phyloP scores from a whole-genome alignment of 129 eudicot species.

The Erigeron canadensis region DNA sequence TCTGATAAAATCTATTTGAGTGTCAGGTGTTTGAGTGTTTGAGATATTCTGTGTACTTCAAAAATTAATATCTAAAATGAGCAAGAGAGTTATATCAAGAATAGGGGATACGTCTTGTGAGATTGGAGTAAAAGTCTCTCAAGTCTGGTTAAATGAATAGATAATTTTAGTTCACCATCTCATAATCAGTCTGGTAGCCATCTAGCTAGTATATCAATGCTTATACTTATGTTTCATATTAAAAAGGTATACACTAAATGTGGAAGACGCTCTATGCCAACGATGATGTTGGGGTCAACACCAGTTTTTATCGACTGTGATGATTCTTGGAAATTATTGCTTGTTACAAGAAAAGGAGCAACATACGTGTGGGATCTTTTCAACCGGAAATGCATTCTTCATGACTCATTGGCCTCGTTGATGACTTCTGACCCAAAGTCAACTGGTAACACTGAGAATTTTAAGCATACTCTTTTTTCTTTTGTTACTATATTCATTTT shows the following conservation, averaged over 20 bases:
- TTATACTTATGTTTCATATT: constrained; percentile 10
- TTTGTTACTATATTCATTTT: not conserved
- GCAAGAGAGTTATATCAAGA: too few relatives aligned
- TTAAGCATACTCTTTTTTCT: constrained; percentile 22
- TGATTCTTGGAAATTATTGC: constrained; percentile 87
- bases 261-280: constrained; percentile 94
- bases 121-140: too few relatives aligned
- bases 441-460: constrained; percentile 39
- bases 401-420: constrained; percentile 79
- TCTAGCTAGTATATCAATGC: too few relatives aligned
- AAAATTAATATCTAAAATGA: too few relatives aligned
- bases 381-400: constrained; percentile 75
- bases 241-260: constrained; percentile 88
- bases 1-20: too few relatives aligned
- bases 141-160: too few relatives aligned
- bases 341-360: constrained; percentile 83
- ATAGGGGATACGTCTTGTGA: too few relatives aligned
- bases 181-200: too few relatives aligned
- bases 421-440: constrained; percentile 57
- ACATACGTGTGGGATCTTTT: constrained; percentile 86
- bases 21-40: too few relatives aligned
- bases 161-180: too few relatives aligned
- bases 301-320: constrained; percentile 95
- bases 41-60: too few relatives aligned
- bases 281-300: constrained; percentile 95